phyloP scores from a whole-genome alignment of 805 yeast genomes.

The Wickerhamomyces subpelliculosus region DNA sequence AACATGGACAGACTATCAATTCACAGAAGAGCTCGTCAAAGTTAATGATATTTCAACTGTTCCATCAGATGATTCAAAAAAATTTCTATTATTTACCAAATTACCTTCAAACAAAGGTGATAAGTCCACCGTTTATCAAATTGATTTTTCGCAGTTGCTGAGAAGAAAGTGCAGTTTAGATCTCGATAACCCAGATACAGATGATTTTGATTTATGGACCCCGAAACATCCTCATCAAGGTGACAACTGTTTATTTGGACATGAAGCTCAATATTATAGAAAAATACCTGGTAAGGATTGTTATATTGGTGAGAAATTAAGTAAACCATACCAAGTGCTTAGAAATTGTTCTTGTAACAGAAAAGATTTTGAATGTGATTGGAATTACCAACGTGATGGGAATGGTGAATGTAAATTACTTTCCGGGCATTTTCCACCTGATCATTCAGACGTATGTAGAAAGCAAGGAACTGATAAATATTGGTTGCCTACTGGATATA shows the following conservation, averaged over 20 bases:
- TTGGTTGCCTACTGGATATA: slow-evolving; percentile 88
- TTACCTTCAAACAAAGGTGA: slow-evolving; percentile 38
- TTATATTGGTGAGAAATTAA: slow-evolving; percentile 56
- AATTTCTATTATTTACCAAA: slow-evolving; percentile 59
- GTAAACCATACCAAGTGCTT: slow-evolving; percentile 46
- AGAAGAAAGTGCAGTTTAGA: slow-evolving; percentile 50
- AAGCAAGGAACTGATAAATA: slow-evolving; percentile 55
- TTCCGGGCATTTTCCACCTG: slow-evolving; percentile 63
- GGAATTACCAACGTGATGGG: slow-evolving; percentile 57
- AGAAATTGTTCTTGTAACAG: slow-evolving; percentile 80
- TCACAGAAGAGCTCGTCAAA: slow-evolving; percentile 46
- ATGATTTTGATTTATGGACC: slow-evolving; percentile 60
- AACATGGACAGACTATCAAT: slow-evolving; percentile 63
- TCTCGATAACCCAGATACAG: slow-evolving; percentile 33
- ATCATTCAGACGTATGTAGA: slow-evolving; percentile 56
- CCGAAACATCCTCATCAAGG: slow-evolving; percentile 49
- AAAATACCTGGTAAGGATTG: slow-evolving; percentile 55
- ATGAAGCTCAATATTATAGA: slow-evolving; percentile 51
- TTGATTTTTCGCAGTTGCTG: slow-evolving; percentile 52
- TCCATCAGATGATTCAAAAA: slow-evolving; percentile 84
- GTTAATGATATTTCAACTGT: slow-evolving; percentile 79
- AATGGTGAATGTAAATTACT: slow-evolving; percentile 87
- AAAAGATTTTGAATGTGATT: slow-evolving; percentile 90
- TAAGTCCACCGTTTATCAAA: slow-evolving; percentile 38
- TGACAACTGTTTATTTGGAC: slow-evolving; percentile 64